Percentiles rank a stretch among this genome's conserved stretches.
These are phyloP conservation scores for Ogataea methylovora DNA, from an alignment of 805 yeast species.

Conservation along the genomic window DNA sequence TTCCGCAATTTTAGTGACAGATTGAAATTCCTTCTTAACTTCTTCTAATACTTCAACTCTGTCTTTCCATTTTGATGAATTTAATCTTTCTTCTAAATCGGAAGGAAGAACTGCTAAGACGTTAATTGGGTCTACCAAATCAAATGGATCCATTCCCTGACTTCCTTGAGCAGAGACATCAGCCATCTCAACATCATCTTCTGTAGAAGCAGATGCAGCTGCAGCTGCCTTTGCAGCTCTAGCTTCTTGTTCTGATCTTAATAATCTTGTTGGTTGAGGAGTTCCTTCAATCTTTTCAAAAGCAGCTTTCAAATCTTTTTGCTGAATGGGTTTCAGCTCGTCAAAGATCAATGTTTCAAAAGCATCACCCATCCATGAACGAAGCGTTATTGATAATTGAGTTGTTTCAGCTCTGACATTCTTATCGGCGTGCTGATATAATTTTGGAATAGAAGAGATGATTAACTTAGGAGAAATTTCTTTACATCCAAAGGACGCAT, in stretches of 20 bases:
- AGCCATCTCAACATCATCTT: slow-evolving; percentile 31
- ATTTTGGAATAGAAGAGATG: slow-evolving; percentile 50
- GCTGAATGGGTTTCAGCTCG: slow-evolving; percentile 84
- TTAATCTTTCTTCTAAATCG: slow-evolving; percentile 46
- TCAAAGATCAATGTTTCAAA: slow-evolving; percentile 55
- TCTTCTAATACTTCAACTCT: slow-evolving; percentile 80
- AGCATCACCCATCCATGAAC: slow-evolving; percentile 65
- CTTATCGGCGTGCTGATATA: slow-evolving; percentile 81
- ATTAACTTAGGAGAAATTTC: slow-evolving; percentile 51
- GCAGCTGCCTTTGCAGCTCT: slow-evolving; percentile 17
- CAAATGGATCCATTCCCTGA: slow-evolving; percentile 53
- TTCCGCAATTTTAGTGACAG: slow-evolving; percentile 45
- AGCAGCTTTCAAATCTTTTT: slow-evolving; percentile 67
- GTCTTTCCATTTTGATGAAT: slow-evolving; percentile 82
- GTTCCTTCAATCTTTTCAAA: slow-evolving; percentile 44
- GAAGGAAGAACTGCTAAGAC: slow-evolving; percentile 60
- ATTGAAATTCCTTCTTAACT: slow-evolving; percentile 34
- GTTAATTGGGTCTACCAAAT: slow-evolving; percentile 61
- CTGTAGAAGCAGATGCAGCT: slow-evolving; percentile 14
- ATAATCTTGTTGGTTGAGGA: slow-evolving; percentile 47
- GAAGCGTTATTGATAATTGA: slow-evolving; percentile 57
- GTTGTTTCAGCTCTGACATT: slow-evolving; percentile 79
- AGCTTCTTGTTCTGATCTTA: slow-evolving; percentile 45
- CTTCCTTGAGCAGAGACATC: slow-evolving; percentile 22
- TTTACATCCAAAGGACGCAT: slow-evolving; percentile 55